Base-by-base conservation (phyloP, 108 stramenopile species). In the Cyclotella distinguenda region DNA sequence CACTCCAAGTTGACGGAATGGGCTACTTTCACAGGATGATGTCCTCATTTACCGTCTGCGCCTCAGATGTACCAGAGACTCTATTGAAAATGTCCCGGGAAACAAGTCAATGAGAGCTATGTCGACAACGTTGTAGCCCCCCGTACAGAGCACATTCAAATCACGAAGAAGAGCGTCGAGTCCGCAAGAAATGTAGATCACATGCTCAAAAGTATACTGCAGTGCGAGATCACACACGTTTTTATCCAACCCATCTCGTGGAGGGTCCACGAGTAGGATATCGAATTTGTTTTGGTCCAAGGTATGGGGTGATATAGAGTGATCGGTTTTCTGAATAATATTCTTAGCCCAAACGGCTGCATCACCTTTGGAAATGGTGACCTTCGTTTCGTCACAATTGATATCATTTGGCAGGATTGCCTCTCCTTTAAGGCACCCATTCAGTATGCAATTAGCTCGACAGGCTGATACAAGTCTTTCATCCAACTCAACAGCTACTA, bases 171-270 rank as follows among this genome's bases (percentile, higher is more conserved):
- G 46, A 9, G 86, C 86, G 23, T 73, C 36, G 18, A 66, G 69
- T 31, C 86, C 90, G 65, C 90, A 91, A 19, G 85, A 86, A 16
- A 91, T 69, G 66, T 85, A 88, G 25, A 91, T 45, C 5, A 91
- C 40, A 54, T 84, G 81, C 12, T 62, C 11, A 57, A 88, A 86
- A 9, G 55, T 61, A n/a, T 72, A 80, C 39, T 79, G 39, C 32
- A 74, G 51, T 33, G 85, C 90, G 82, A 91, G 76, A 16, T 81
- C 40, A 55, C 83, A 85, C 3, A 91, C 90, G 25, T 66, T 61
- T 39, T 63, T 30, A 34, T 74, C 74, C 31, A 91, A 51, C 27
- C 86, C 90, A 15, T 64, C 56, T 51, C 85, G 54, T 11, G 90
- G 90, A 22, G 90, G 90, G 58, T 91, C 90, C 2, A 91, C 90